phyloP scores from a whole-genome alignment of 1,139 yeast genomes.

The Taiozyma sp. region DNA sequence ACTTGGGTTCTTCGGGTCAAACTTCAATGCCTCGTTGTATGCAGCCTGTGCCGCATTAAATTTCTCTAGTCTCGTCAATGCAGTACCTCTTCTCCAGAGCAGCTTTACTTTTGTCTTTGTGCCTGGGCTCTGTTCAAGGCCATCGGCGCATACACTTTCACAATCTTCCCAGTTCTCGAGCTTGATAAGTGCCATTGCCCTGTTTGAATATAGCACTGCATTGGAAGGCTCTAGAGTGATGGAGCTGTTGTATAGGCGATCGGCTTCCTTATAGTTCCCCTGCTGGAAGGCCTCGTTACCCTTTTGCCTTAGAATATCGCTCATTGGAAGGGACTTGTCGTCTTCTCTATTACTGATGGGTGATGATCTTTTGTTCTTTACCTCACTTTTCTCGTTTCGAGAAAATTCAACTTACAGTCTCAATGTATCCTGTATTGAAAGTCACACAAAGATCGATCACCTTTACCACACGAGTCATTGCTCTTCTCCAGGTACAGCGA shows the following conservation, averaged over 20 bases:
- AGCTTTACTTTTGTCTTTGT: conserved; percentile 41
- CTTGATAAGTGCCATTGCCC: conserved; percentile 69
- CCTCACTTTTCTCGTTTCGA: not conserved
- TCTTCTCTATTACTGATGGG: not conserved
- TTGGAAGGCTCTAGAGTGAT: conserved; percentile 48
- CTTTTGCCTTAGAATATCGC: conserved; percentile 28
- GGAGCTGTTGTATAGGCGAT: conserved; percentile 60
- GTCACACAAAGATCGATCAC: no score
- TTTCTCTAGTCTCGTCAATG: conserved; percentile 34
- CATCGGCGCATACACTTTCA: conserved; percentile 51
- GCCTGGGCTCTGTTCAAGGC: conserved; percentile 33
- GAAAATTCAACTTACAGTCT: no score
- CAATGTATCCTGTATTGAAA: no score
- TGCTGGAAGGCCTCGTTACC: conserved; percentile 67
- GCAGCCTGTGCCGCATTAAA: conserved; percentile 30
- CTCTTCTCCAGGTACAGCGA: conserved; percentile 1
- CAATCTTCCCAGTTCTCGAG: conserved; percentile 52
- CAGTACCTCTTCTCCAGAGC: conserved; percentile 50
- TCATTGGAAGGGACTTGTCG: conserved; percentile 13
- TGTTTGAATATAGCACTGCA: conserved; percentile 67
- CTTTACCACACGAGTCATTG: conserved; percentile 7
- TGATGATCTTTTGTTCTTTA: not conserved
- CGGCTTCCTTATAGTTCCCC: conserved; percentile 52
- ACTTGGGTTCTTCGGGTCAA: conserved; percentile 41
- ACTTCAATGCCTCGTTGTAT: conserved; percentile 37